phyloP scores from a whole-genome alignment of 2,329 filamentous ascomycete species.

The Aspergillus felis region DNA sequence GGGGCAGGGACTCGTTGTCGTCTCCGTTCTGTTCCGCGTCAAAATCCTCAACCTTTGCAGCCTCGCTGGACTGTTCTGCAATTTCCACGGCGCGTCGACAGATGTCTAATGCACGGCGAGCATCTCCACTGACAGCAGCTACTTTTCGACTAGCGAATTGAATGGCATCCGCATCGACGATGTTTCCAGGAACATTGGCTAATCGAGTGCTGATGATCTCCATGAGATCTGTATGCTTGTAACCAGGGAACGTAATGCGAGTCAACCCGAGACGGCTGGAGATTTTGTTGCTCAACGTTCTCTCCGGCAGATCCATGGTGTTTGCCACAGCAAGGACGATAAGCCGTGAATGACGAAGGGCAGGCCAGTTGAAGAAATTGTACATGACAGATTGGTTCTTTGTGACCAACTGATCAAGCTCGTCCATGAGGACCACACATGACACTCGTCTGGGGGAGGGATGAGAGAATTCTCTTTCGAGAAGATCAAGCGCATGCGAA shows the following conservation, averaged over 20 bases:
- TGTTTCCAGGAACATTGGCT: conserved; percentile 78
- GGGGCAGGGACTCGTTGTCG: conserved; percentile 34
- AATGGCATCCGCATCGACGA: conserved; percentile 88
- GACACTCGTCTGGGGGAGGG: conserved; percentile 87
- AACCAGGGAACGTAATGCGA: conserved; percentile 93
- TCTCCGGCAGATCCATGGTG: conserved; percentile 96
- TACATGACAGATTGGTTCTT: conserved; percentile 99
- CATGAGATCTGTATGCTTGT: conserved; percentile 96
- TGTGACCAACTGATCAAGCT: conserved; percentile 94
- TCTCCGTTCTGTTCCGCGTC: conserved; percentile 19
- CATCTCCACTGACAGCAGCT: conserved; percentile 91
- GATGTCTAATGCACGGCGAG: conserved; percentile 86
- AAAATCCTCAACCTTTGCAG: conserved; percentile 20
- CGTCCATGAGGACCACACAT: conserved; percentile 97
- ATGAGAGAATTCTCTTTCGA: conserved; percentile 88
- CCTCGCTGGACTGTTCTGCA: conserved; percentile 68
- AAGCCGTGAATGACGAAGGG: conserved; percentile 80
- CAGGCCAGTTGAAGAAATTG: conserved; percentile 99
- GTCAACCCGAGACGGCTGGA: conserved; percentile 86
- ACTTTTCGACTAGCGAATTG: conserved; percentile 97
- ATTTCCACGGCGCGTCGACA: conserved; percentile 93
- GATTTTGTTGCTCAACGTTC: conserved; percentile 97
- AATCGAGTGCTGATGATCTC: conserved; percentile 94
- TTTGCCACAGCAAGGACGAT: conserved; percentile 98
- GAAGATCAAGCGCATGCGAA: conserved; percentile 80